Conservation (phyloP, 352 stramenopile species). For the Phytophthora pluvialis region DNA sequence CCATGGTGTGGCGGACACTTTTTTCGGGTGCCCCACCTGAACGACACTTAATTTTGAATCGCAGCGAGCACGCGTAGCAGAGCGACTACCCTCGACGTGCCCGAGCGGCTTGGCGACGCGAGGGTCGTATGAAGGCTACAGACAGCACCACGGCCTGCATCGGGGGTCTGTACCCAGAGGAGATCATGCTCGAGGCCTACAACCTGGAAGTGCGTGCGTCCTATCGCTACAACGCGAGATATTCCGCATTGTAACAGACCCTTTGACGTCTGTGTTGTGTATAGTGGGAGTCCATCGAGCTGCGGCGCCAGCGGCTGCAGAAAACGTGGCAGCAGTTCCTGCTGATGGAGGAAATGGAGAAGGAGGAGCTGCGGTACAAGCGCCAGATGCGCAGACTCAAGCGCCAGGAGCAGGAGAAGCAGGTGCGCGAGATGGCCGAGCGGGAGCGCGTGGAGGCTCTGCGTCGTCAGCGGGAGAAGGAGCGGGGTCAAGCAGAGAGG, state of each 20-base stretch:
- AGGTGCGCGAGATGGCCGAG: constrained; percentile 9
- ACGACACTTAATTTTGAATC: constrained; percentile 25
- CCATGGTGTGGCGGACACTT: not conserved
- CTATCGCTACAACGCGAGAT: not conserved
- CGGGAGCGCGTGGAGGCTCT: constrained; percentile 26
- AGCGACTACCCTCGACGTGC: constrained; percentile 2
- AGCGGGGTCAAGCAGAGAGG: not conserved
- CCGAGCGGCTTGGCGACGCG: constrained; percentile 3
- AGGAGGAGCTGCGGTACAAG: constrained; percentile 54
- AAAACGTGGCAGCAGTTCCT: constrained; percentile 65
- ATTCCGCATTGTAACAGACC: constrained; percentile 3
- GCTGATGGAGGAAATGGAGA: constrained; percentile 57
- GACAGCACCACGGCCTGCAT: constrained; percentile 16
- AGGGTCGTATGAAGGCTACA: constrained; percentile 33
- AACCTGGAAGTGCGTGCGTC: constrained; percentile 57
- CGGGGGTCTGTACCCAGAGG: constrained; percentile 42
- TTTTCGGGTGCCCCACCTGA: constrained; percentile 17
- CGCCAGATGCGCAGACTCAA: constrained; percentile 30
- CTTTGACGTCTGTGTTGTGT: constrained; percentile 1
- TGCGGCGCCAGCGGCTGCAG: constrained; percentile 55
- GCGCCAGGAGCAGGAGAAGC: constrained; percentile 29
- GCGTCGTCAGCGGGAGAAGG: constrained; percentile 18
- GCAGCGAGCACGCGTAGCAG: not conserved
- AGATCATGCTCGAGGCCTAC: constrained; percentile 66
- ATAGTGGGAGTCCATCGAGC: constrained; percentile 72